Evolutionary conservation across 495 filamentous ascomycete genomes (phyloP).

Genomic region (Pseudoneurospora amorphoporcata): DNA sequence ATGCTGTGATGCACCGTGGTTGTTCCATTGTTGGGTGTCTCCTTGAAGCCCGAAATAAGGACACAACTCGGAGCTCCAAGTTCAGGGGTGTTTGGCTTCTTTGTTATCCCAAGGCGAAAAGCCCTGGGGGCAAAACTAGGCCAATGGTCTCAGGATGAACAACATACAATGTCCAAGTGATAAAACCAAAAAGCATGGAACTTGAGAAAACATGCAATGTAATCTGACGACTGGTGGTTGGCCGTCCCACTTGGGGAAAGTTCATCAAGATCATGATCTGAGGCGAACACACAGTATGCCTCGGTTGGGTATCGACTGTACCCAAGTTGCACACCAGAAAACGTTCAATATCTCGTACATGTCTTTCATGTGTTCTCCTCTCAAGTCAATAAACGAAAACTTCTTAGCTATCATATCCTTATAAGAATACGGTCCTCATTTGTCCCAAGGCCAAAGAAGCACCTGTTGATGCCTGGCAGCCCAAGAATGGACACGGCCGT

Average conservation of each 20-base stretch:
- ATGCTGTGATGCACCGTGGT: not conserved
- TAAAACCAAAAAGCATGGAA: not conserved
- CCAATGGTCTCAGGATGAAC: not conserved
- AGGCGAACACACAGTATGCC: not conserved
- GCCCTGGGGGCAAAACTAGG: not conserved
- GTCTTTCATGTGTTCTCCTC: not conserved
- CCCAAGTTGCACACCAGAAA: not conserved
- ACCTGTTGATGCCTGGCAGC: not conserved
- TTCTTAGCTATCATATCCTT: not conserved
- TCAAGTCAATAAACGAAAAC: not conserved
- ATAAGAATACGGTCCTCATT: not conserved
- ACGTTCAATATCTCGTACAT: not conserved
- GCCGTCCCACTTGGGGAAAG: not conserved
- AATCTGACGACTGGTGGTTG: not conserved
- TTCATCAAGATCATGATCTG: not conserved
- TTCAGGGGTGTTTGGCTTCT: not conserved
- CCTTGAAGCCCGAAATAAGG: not conserved
- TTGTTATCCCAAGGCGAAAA: not conserved
- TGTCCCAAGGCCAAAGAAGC: not conserved
- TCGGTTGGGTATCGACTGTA: not conserved
- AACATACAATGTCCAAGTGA: not conserved
- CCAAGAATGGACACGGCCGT: not conserved
- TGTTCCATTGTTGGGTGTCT: not conserved
- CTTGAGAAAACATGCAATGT: not conserved
- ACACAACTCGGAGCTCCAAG: not conserved